Conservation (phyloP, 305 asterid genomes). For the Fraxinus dipetala region DNA sequence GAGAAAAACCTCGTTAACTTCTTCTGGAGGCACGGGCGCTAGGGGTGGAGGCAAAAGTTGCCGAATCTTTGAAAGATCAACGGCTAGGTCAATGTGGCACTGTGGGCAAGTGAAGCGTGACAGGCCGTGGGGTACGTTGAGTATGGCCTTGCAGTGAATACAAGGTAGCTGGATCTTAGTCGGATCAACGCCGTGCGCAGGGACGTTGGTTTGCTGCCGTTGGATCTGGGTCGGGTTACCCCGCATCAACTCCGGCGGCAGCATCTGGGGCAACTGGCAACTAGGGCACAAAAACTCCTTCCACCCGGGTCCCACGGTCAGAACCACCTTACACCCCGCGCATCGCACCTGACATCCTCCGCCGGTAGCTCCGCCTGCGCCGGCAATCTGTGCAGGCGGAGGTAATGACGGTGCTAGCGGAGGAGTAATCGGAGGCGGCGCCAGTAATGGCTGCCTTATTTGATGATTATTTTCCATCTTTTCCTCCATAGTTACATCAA, state of each 20-base stretch:
- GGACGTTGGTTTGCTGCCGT: constrained; percentile 41
- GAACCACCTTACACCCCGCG: constrained; percentile 88
- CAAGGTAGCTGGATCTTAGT: constrained; percentile 96
- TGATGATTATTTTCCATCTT: not conserved
- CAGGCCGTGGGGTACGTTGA: constrained; percentile 88
- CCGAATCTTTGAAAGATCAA: constrained; percentile 62
- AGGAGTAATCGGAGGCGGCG: constrained; percentile 23
- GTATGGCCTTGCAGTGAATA: constrained; percentile 85
- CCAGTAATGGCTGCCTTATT: constrained; percentile 74
- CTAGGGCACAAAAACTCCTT: constrained; percentile 92
- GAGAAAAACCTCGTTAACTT: constrained; percentile 35
- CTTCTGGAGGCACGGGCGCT: constrained; percentile 56
- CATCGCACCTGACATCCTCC: constrained; percentile 91
- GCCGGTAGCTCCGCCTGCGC: constrained; percentile 27
- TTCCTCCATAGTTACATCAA: not conserved
- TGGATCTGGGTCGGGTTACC: constrained; percentile 35
- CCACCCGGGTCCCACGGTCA: constrained; percentile 65
- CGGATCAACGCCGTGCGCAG: constrained; percentile 92
- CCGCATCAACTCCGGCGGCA: constrained; percentile 83
- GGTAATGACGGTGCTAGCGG: constrained; percentile 33
- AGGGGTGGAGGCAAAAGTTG: constrained; percentile 43
- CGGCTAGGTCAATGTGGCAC: constrained; percentile 69
- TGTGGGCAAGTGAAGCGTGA: constrained; percentile 89
- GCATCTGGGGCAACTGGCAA: constrained; percentile 93
- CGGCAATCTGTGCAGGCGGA: constrained; percentile 43